Evolutionary conservation across 345 rosid species (phyloP).

Genomic region (Boechera stricta): DNA sequence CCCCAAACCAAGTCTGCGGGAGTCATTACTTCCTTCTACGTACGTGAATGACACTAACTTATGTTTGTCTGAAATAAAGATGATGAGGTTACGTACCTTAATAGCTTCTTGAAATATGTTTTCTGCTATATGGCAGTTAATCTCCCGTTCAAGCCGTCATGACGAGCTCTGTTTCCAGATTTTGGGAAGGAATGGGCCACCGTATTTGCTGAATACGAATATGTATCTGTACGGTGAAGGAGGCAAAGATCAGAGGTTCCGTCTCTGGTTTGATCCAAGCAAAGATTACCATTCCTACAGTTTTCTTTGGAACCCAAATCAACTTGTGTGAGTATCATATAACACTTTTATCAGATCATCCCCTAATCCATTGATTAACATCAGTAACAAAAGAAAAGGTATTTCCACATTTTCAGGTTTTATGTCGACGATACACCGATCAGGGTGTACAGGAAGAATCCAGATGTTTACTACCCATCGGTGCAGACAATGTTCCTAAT

Average conservation of each 20-base stretch:
- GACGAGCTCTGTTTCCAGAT: slow-evolving; percentile 48
- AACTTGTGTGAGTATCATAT: slow-evolving; percentile 40
- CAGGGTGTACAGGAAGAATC: slow-evolving; percentile 44
- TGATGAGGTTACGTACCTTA: slow-evolving; percentile 12
- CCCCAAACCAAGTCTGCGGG: slow-evolving; percentile 37
- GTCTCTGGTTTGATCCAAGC: slow-evolving; percentile 49
- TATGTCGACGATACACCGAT: slow-evolving; percentile 49
- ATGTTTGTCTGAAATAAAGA: slow-evolving; percentile 7
- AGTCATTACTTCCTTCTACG: slow-evolving; percentile 46
- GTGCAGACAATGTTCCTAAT: slow-evolving; percentile 46
- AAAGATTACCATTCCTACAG: slow-evolving; percentile 43
- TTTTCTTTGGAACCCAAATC: slow-evolving; percentile 47
- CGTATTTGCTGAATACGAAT: slow-evolving; percentile 42
- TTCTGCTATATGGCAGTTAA: slow-evolving; percentile 32
- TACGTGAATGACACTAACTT: slow-evolving; percentile 26
- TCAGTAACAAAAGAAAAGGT: background rate
- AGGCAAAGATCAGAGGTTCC: slow-evolving; percentile 44
- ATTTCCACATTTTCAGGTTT: slow-evolving; percentile 42
- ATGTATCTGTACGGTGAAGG: slow-evolving; percentile 44
- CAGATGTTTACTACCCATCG: slow-evolving; percentile 32
- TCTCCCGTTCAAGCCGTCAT: slow-evolving; percentile 41
- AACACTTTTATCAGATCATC: slow-evolving; percentile 1
- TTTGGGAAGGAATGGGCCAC: slow-evolving; percentile 36
- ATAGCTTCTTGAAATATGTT: slow-evolving; percentile 1
- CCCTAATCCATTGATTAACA: slow-evolving; percentile 7